Evolutionary conservation across 2,329 filamentous ascomycete species (phyloP).

Genomic region (Pseudogymnoascus sp.): DNA sequence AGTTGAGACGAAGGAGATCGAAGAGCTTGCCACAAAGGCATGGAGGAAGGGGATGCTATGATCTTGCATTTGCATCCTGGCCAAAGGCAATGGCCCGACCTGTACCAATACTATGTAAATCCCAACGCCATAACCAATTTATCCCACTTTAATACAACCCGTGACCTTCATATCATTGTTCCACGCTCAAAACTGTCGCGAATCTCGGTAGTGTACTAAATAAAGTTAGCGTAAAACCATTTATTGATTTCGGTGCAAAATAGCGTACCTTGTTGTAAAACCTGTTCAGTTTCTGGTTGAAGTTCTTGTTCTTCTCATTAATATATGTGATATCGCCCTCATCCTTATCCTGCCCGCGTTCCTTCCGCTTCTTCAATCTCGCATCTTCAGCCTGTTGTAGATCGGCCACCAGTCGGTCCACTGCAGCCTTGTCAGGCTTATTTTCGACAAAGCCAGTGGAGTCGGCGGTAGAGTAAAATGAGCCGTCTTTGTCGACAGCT

Average conservation of each 20-base stretch:
- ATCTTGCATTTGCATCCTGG: conserved; percentile 17
- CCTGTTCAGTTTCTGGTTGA: conserved; percentile 90
- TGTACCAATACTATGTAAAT: conserved; percentile 6
- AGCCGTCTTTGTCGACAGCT: conserved; percentile 83
- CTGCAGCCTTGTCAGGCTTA: conserved; percentile 75
- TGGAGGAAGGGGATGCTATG: conserved; percentile 91
- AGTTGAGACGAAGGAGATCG: conserved; percentile 71
- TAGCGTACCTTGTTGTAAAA: conserved; percentile 80
- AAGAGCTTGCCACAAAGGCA: conserved; percentile 67
- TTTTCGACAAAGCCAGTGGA: conserved; percentile 74
- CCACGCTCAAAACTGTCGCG: conserved; percentile 95
- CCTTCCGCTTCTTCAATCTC: conserved; percentile 75
- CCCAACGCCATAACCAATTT: conserved; percentile 6
- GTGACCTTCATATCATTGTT: conserved; percentile 66
- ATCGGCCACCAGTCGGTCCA: conserved; percentile 81
- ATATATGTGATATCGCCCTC: conserved; percentile 95
- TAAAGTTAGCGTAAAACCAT: conserved; percentile 18
- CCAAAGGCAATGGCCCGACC: not conserved
- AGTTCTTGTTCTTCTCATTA: conserved; percentile 99
- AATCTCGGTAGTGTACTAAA: conserved; percentile 83
- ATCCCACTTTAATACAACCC: conserved; percentile 5
- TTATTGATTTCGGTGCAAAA: not conserved
- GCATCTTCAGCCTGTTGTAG: conserved; percentile 81
- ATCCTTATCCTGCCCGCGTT: conserved; percentile 70
- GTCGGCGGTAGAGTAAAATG: conserved; percentile 83